Evolutionary conservation across 345 rosid genomes (phyloP), one percentile per base, ranked within the genome.

Genomic region (Psidium friedrichsthalianum): DNA sequence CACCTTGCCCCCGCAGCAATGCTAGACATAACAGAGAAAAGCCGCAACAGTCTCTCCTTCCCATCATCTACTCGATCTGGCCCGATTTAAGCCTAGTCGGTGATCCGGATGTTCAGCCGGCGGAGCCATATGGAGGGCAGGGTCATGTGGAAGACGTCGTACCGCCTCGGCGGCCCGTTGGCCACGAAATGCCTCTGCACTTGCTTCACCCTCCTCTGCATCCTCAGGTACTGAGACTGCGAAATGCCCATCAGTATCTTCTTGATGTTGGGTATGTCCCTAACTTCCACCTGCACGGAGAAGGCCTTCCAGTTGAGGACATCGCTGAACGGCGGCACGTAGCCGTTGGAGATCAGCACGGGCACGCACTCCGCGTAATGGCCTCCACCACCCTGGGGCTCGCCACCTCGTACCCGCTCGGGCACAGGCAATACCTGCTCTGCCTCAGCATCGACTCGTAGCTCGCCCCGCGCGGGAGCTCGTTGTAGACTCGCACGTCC

Each of bases 331-430:
- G 94, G 94, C 8, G 92, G 90, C 16, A 91, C 90, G 52, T 93
- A 92, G 8, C 87, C 27, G 18, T 93, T 91, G 4, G 94, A 92
- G 85, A 94, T 94, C 88, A 94, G 87, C 69, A 92, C 93, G 0
- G 95, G 95, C 15, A 91, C 94, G 82, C 97, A 93, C 32, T 92
- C 94, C 0, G 94, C 88, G n/a, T 92, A 94, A 93, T 92, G 3
- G 94, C 95, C 86, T 94, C 95, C 51, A 91, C 95, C 29, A 93
- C 85, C 69, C 94, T 91, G 42, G 93, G 93, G 61, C 93, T 91
- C 2, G 91, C 93, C 83, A 90, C 92, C 86, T 90, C 92, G 11
- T 90, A 93, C 52, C 97, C 93, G 81, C 97, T 92, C 0, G 95
- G 93, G 88, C 97, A 92, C 27, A 93, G 83, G 88, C 97, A 93